Evolutionary conservation across 2,329 filamentous ascomycete species (phyloP).

Genomic region (Myriosclerotinia duriaeana): DNA sequence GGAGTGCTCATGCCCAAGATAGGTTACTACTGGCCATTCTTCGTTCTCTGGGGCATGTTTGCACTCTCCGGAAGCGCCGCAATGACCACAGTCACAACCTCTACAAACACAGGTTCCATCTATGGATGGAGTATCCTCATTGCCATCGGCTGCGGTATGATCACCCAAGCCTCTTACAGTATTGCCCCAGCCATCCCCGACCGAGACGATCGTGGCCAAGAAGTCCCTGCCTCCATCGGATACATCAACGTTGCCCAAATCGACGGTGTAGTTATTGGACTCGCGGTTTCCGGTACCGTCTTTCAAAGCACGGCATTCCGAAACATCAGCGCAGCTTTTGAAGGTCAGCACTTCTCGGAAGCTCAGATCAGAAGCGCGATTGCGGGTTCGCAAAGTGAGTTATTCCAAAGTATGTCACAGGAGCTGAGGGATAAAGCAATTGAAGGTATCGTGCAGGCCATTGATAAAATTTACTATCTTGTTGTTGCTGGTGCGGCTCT

Average conservation of each 20-base stretch:
- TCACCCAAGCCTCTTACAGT: slow-evolving; percentile 25
- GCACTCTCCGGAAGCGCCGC: slow-evolving; percentile 33
- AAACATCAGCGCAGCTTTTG: slow-evolving; percentile 34
- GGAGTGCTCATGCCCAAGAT: slow-evolving; percentile 44
- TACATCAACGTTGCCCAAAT: slow-evolving; percentile 43
- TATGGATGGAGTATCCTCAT: slow-evolving; percentile 44
- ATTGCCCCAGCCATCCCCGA: slow-evolving; percentile 37
- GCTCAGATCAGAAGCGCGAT: slow-evolving; percentile 35
- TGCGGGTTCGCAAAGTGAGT: slow-evolving; percentile 23
- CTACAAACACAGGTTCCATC: slow-evolving; percentile 34
- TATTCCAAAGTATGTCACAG: slow-evolving; percentile 23
- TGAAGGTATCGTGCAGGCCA: slow-evolving; percentile 37
- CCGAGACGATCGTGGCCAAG: slow-evolving; percentile 27
- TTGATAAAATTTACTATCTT: slow-evolving; percentile 36
- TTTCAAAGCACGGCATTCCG: slow-evolving; percentile 41
- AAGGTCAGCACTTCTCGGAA: slow-evolving; percentile 26
- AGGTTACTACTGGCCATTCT: slow-evolving; percentile 35
- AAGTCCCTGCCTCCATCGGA: slow-evolving; percentile 38
- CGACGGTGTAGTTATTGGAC: slow-evolving; percentile 38
- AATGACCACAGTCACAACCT: slow-evolving; percentile 35
- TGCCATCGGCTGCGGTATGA: slow-evolving; percentile 43
- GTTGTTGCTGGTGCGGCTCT: slow-evolving; percentile 37
- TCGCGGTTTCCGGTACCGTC: slow-evolving; percentile 41
- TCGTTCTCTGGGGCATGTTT: slow-evolving; percentile 20
- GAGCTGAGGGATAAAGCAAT: slow-evolving; percentile 30